These are phyloP conservation scores for Fonsecaea pugnacius DNA, from an alignment of 2,329 filamentous ascomycete genomes.

Conservation along the genomic window DNA sequence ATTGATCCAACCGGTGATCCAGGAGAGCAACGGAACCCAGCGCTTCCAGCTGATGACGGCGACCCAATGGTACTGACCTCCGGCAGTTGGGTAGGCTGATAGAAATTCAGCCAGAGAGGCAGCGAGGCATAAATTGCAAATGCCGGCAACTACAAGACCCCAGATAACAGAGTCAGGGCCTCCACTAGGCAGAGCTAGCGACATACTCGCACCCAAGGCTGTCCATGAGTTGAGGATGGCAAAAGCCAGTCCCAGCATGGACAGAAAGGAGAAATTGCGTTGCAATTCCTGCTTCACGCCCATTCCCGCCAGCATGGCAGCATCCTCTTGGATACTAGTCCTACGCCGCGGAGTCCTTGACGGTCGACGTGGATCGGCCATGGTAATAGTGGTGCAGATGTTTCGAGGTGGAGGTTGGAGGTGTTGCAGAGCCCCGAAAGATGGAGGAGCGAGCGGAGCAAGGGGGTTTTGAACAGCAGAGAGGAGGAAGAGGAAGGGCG, in stretches of 20 bases:
- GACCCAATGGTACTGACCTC: slow-evolving; percentile 72
- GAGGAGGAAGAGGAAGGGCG: slow-evolving; percentile 2
- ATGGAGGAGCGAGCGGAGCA: neutral
- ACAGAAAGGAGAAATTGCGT: slow-evolving; percentile 62
- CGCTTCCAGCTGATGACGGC: slow-evolving; percentile 64
- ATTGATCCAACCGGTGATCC: slow-evolving; percentile 67
- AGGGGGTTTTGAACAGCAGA: neutral
- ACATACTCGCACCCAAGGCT: slow-evolving; percentile 62
- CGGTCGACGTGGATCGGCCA: slow-evolving; percentile 16
- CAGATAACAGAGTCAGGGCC: slow-evolving; percentile 74
- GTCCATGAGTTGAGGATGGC: slow-evolving; percentile 69
- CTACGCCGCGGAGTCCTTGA: slow-evolving; percentile 22
- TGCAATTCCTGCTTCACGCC: slow-evolving; percentile 64
- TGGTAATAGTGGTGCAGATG: slow-evolving; percentile 2
- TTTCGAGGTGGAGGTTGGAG: neutral
- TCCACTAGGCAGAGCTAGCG: slow-evolving; percentile 69
- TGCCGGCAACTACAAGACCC: slow-evolving; percentile 64
- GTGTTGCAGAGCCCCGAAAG: neutral
- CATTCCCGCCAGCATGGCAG: slow-evolving; percentile 58
- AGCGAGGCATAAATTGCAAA: slow-evolving; percentile 73
- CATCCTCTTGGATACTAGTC: slow-evolving; percentile 45
- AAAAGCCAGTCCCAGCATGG: slow-evolving; percentile 66
- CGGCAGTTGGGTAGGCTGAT: slow-evolving; percentile 52
- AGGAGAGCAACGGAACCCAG: slow-evolving; percentile 65
- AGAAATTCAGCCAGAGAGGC: slow-evolving; percentile 73